Conservation (phyloP, 2,329 filamentous ascomycete species). For the Beauveria rudraprayagi region DNA sequence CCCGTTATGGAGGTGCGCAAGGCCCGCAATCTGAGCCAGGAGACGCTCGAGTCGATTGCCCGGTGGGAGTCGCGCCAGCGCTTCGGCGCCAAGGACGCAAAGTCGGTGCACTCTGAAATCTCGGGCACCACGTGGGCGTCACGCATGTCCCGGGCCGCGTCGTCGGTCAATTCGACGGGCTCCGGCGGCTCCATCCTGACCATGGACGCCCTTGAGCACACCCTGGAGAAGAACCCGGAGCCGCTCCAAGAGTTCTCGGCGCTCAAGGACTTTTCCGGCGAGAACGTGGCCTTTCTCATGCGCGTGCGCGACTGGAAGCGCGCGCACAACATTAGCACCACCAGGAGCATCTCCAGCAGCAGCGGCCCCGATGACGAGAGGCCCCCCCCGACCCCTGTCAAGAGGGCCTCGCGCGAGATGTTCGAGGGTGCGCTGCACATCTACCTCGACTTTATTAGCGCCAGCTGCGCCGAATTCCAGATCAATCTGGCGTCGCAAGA, state of each 20-base stretch:
- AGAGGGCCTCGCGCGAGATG: conserved; percentile 36
- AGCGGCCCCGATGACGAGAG: conserved; percentile 12
- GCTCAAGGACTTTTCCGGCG: conserved; percentile 55
- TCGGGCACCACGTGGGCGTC: conserved; percentile 29
- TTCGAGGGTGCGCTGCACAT: conserved; percentile 53
- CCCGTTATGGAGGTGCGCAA: conserved; percentile 50
- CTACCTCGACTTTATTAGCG: conserved; percentile 53
- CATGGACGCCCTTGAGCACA: conserved; percentile 53
- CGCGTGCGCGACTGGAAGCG: conserved; percentile 47
- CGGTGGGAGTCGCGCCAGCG: conserved; percentile 37
- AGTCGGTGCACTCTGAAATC: conserved; percentile 27
- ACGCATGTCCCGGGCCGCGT: conserved; percentile 25
- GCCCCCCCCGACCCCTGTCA: conserved; percentile 12
- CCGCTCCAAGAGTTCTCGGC: conserved; percentile 55
- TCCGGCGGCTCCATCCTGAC: conserved; percentile 41
- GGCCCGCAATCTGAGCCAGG: conserved; percentile 36
- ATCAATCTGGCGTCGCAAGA: conserved; percentile 56
- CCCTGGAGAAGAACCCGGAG: conserved; percentile 46
- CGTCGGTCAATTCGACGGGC: conserved; percentile 22
- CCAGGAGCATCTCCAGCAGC: conserved; percentile 15
- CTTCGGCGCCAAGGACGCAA: conserved; percentile 19
- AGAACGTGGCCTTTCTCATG: conserved; percentile 60
- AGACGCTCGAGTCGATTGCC: conserved; percentile 41
- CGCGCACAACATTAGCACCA: conserved; percentile 15
- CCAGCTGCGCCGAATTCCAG: conserved; percentile 55